Percentiles rank a stretch among this genome's conserved stretches.
Conservation (phyloP, 179 eudicot genomes). For the Patellifolia procumbens region DNA sequence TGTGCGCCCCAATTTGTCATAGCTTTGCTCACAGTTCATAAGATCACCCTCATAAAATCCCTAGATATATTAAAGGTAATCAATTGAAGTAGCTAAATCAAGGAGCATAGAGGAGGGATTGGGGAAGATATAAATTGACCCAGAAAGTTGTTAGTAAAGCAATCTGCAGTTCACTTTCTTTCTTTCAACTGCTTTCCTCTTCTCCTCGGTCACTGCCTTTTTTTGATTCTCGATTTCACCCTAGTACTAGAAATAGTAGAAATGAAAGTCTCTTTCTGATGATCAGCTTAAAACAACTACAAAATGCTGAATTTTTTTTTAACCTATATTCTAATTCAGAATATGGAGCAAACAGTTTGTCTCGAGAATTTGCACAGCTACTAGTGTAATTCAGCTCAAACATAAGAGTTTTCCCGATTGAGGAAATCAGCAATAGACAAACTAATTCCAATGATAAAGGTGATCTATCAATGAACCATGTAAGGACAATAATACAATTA, state of each 20-base stretch:
- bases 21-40: conserved; percentile 66
- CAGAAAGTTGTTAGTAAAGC: too few species aligned
- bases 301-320: neutral
- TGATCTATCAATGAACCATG: neutral
- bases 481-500: neutral
- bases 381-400: too few species aligned
- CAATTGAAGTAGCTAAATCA: neutral
- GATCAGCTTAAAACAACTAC: neutral
- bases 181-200: neutral
- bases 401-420: too few species aligned
- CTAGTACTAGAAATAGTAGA: neutral
- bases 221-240: neutral
- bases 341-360: neutral
- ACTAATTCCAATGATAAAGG: neutral
- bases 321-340: neutral
- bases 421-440: too few species aligned
- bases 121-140: neutral
- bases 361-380: too few species aligned
- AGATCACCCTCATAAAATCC: conserved; percentile 79
- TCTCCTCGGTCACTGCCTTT: neutral
- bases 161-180: neutral
- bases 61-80: conserved; percentile 26
- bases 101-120: neutral
- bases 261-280: neutral
- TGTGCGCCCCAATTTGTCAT: conserved; percentile 86